phyloP scores from a whole-genome alignment of 73 alveolate genomes.

The Effrenium voratum region DNA sequence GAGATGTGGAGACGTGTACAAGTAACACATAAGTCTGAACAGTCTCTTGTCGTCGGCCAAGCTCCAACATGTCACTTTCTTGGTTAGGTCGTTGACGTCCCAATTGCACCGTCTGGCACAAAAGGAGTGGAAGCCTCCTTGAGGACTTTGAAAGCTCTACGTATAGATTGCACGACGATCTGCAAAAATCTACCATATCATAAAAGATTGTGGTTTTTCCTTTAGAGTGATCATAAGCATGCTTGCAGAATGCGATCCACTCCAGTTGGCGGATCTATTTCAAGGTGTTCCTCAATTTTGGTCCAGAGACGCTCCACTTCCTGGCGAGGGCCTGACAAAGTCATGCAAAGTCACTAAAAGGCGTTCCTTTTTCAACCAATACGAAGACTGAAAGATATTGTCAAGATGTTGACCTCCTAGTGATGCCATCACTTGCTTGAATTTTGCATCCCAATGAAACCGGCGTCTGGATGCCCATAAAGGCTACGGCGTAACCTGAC shows the following conservation, averaged over 20 bases:
- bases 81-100: background rate
- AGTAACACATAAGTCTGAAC: background rate
- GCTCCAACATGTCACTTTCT: slow-evolving; percentile 8
- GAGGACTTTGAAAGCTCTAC: background rate
- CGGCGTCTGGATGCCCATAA: slow-evolving; percentile 36
- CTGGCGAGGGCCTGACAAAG: too few relatives aligned
- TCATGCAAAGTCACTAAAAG: too few relatives aligned
- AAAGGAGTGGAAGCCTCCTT: background rate
- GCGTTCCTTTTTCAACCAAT: too few relatives aligned
- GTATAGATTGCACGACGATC: background rate
- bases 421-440: background rate
- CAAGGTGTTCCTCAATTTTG: too few relatives aligned
- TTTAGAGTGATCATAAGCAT: too few relatives aligned
- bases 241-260: too few relatives aligned
- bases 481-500: too few relatives aligned
- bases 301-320: too few relatives aligned
- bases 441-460: background rate
- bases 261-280: too few relatives aligned
- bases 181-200: background rate
- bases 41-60: slow-evolving; percentile 40
- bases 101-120: background rate
- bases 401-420: too few relatives aligned
- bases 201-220: too few relatives aligned
- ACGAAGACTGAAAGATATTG: too few relatives aligned
- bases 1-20: background rate